phyloP scores from a whole-genome alignment of 805 yeast genomes.

The Wickerhamiella musiphila region DNA sequence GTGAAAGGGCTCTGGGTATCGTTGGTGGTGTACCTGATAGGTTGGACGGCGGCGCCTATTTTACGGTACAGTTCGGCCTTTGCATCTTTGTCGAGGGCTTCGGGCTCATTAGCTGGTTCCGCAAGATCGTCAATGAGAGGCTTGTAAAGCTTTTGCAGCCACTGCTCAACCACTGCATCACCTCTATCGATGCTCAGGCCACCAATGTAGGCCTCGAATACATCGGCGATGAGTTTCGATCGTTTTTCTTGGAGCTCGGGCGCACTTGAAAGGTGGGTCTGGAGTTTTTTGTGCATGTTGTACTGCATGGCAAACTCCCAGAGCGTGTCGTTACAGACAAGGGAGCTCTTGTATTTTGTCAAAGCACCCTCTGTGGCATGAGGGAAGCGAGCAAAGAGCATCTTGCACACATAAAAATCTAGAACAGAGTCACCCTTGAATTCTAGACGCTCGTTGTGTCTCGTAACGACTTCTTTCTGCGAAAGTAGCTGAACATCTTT shows the following conservation, averaged over 20 bases:
- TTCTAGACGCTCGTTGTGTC: conserved; percentile 77
- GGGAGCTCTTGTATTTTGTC: conserved; percentile 46
- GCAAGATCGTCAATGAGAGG: conserved; percentile 23
- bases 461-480: conserved; percentile 37
- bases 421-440: conserved; percentile 80
- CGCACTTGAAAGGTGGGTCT: conserved; percentile 15
- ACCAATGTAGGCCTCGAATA: conserved; percentile 87
- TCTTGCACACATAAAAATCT: conserved; percentile 50
- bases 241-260: conserved; percentile 13
- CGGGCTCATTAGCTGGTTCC: conserved; percentile 17
- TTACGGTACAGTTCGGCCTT: conserved; percentile 53
- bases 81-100: conserved; percentile 40
- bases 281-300: conserved; percentile 37
- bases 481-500: conserved; percentile 33
- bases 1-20: conserved; percentile 34
- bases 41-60: conserved; percentile 56
- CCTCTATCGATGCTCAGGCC: conserved; percentile 33
- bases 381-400: conserved; percentile 51
- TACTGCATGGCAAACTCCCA: conserved; percentile 55
- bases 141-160: conserved; percentile 20
- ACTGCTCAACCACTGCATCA: conserved; percentile 15
- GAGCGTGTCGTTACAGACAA: conserved; percentile 59
- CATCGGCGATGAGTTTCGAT: conserved; percentile 65
- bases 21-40: conserved; percentile 39
- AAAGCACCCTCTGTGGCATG: conserved; percentile 64